These are phyloP conservation scores for Brassica carinata DNA, from an alignment of 345 rosid genomes.

Conservation along the genomic window DNA sequence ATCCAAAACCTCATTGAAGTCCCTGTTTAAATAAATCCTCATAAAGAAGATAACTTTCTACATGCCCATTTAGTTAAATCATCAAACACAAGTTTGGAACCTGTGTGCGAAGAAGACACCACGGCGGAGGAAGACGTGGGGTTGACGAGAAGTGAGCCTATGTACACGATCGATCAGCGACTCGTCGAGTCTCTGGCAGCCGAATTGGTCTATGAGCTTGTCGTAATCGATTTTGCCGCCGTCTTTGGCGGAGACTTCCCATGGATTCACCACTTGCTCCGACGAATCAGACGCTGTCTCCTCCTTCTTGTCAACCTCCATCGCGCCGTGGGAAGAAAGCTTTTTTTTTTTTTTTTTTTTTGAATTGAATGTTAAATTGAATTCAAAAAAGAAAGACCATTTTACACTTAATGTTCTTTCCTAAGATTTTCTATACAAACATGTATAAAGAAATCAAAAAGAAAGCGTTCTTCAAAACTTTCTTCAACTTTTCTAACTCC, in stretches of 20 bases:
- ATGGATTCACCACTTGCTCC: slow-evolving; percentile 82
- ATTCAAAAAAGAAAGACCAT: no score
- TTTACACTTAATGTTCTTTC: no score
- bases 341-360: no score
- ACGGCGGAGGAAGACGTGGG: slow-evolving; percentile 89
- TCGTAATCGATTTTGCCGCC: slow-evolving; percentile 87
- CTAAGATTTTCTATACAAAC: no score
- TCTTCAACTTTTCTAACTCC: no score
- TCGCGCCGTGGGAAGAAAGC: neutral
- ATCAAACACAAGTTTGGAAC: neutral
- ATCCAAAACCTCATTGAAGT: slow-evolving; percentile 76
- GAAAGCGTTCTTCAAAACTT: no score
- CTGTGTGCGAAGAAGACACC: slow-evolving; percentile 92
- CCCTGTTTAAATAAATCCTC: slow-evolving; percentile 39
- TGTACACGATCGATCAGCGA: slow-evolving; percentile 72
- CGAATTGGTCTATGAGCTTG: slow-evolving; percentile 86
- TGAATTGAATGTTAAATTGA: no score
- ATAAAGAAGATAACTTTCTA: neutral
- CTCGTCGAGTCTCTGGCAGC: slow-evolving; percentile 75
- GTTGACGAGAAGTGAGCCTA: slow-evolving; percentile 68
- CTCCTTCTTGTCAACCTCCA: slow-evolving; percentile 46
- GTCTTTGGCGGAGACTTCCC: slow-evolving; percentile 79
- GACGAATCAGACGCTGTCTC: slow-evolving; percentile 34
- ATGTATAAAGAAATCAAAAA: no score
- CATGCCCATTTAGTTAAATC: neutral